Conservation (phyloP, 257 asterid genomes). For the Rehmannia glutinosa region DNA sequence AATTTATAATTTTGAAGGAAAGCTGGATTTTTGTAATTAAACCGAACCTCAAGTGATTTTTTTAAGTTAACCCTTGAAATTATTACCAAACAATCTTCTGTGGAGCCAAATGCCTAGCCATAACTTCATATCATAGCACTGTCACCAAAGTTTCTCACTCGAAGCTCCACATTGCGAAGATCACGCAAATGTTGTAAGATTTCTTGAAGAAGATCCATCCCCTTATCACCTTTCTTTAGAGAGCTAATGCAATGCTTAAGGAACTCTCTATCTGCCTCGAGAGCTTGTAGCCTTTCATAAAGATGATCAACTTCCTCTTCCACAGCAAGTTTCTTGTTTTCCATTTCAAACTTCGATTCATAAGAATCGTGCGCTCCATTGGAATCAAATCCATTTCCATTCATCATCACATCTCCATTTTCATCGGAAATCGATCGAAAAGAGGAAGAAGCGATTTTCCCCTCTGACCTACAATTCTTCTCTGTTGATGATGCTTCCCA, state of each 20-base stretch:
- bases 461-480: conserved; percentile 33
- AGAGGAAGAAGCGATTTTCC: conserved; percentile 90
- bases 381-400: conserved; percentile 28
- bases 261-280: conserved; percentile 93
- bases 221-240: conserved; percentile 87
- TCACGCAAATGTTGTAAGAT: conserved; percentile 80
- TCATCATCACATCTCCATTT: conserved; percentile 33
- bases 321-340: conserved; percentile 50
- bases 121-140: conserved; percentile 21
- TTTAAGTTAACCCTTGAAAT: not conserved
- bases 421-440: conserved; percentile 65
- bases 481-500: conserved; percentile 35
- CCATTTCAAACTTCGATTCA: conserved; percentile 31
- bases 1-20: too few relatives aligned
- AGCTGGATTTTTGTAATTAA: too few relatives aligned
- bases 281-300: conserved; percentile 83
- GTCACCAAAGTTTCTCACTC: conserved; percentile 51
- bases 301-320: conserved; percentile 91
- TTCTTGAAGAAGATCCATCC: conserved; percentile 87
- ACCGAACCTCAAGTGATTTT: not conserved
- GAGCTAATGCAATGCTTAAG: conserved; percentile 83
- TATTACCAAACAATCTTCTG: conserved; percentile 7
- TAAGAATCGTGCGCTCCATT: conserved; percentile 39
- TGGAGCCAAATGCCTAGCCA: conserved; percentile 3
- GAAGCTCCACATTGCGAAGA: conserved; percentile 68